A percentile compares a stretch with the other conserved stretches of the same genome.
Conservation (phyloP, 768 basidiomycete species). For the Lentinula guzmanii region DNA sequence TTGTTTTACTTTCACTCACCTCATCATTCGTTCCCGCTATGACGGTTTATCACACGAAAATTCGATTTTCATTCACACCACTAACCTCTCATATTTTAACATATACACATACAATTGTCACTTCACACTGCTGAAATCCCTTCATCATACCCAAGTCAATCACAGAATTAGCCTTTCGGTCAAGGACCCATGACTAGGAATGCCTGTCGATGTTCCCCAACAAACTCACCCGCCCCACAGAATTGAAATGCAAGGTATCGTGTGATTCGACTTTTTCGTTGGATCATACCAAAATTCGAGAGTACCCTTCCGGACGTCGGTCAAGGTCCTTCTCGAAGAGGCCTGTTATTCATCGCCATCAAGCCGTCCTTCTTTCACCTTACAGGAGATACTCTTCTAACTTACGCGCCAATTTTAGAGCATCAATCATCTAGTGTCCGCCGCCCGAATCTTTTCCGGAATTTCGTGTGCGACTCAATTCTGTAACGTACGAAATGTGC, state of each 20-base stretch:
- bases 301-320: background rate
- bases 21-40: background rate
- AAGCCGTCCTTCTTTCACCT: background rate
- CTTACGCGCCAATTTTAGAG: background rate
- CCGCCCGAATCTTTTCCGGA: constrained; percentile 1
- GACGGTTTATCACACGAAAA: background rate
- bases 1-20: background rate
- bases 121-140: background rate
- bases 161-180: background rate
- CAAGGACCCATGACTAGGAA: background rate
- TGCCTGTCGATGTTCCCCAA: background rate
- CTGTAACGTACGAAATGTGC: background rate
- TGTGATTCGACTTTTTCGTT: background rate
- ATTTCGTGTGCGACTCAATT: background rate
- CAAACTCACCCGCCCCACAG: background rate
- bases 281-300: background rate
- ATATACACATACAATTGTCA: background rate
- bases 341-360: background rate
- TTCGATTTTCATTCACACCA: background rate
- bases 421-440: background rate
- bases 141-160: background rate
- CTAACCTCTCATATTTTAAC: background rate
- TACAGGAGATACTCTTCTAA: background rate
- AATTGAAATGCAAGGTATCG: background rate
- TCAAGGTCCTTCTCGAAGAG: background rate